Base-by-base conservation (phyloP, 1,284 basidiomycete genomes). In the Austroboletus rostrupii region DNA sequence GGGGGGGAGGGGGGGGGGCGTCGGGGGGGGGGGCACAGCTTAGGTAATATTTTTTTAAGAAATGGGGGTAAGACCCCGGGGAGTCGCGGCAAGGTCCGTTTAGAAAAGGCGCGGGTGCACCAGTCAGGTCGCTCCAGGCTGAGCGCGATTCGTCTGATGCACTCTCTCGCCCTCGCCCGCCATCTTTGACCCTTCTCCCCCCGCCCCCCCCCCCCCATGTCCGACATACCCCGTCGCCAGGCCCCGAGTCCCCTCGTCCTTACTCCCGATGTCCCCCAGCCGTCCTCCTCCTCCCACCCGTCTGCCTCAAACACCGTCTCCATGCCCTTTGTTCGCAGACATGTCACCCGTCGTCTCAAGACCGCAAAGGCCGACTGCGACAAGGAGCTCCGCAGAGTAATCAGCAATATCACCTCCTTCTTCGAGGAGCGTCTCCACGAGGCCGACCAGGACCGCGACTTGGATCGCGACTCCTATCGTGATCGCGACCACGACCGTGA, bases 351-450 rank as follows among this genome's bases (percentile, higher is more conserved):
- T 60, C 87, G 96, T 49, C 84, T 98, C 67, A 90, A 89, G 69
- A 87, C 87, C 1, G 94, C 96, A 52, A 99, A 99, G 75, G 85
- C 89, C 48, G 89, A 91, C 58, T 99, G 96, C 74, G 94, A 99
- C 79, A 90, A 90, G 72, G 93, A 97, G 64, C 80, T 99, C 12
- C 85, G 87, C 64, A 87, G 91, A 60, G 90, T 97, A 61, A 90
- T 96, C 48, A 87, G 90, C 66, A 90, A 86, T 52, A 94, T 99
- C 74, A 96, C 95, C 53, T 72, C 83, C 28, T 97, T 92, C 72
- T 97, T 97, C 59, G 96, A 99, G 71, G 87, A 92, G 62, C 81
- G 87, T 57, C 78, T 96, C 44, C 76, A 87, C 46, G 85, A 89
- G 55, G 78, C 74, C 52, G 87, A 90, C 65, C 78, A 81, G 58